phyloP scores from a whole-genome alignment of 768 basidiomycete genomes.

The Hygrophorus pudorinus region DNA sequence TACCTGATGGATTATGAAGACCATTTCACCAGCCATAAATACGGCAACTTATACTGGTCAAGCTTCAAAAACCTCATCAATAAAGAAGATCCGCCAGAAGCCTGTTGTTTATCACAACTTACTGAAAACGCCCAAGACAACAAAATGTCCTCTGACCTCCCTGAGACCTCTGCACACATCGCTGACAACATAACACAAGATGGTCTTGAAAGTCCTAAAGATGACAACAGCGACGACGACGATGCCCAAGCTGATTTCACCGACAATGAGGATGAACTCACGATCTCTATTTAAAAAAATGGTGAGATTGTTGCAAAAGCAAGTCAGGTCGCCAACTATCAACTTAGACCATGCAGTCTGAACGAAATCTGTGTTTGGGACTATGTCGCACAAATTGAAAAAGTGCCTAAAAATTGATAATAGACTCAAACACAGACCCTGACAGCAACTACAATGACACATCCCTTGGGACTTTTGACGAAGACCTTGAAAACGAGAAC shows the following conservation, averaged over 20 bases:
- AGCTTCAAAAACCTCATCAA: slow-evolving; percentile 22
- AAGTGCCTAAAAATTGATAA: slow-evolving; percentile 6
- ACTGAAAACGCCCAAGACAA: not conserved
- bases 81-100: slow-evolving; percentile 11
- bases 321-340: slow-evolving; percentile 18
- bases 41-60: too few relatives aligned
- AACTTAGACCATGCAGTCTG: slow-evolving; percentile 10
- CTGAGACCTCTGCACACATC: too few relatives aligned
- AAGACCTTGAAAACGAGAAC: too few relatives aligned
- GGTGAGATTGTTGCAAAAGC: slow-evolving; percentile 11
- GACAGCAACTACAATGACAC: not conserved
- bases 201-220: too few relatives aligned
- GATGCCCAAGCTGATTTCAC: too few relatives aligned
- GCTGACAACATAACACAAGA: too few relatives aligned
- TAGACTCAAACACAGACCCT: slow-evolving; percentile 2
- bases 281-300: slow-evolving; percentile 2
- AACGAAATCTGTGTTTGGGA: slow-evolving; percentile 19
- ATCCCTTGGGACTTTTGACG: slow-evolving; percentile 19
- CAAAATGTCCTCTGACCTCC: not conserved
- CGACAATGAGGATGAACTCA: slow-evolving; percentile 10
- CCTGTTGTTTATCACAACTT: slow-evolving; percentile 14
- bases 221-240: too few relatives aligned
- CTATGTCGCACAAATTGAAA: slow-evolving; percentile 15
- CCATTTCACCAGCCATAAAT: slow-evolving; percentile 28
- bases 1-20: slow-evolving; percentile 23